Evolutionary conservation across 2,329 filamentous ascomycete genomes (phyloP), one percentile per base, ranked within the genome.

Genomic region (Botrytis hyacinthi): DNA sequence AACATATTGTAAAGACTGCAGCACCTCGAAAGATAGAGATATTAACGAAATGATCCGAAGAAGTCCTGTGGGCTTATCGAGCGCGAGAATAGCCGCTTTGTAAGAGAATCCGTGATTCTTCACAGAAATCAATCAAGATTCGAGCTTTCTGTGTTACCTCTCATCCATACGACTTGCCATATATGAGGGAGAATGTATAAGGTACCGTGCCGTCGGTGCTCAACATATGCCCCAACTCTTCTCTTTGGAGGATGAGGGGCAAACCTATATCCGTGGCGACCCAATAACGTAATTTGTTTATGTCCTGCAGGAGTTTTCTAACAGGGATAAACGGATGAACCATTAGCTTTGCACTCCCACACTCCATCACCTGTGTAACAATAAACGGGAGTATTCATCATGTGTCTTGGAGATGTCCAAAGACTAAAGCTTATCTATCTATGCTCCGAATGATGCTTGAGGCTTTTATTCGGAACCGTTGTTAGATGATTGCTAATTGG

Each of bases 201-300:
- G 35, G 66, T 42, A 42, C 66, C 48, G 29, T 68, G n/a, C 48
- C 48, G 66, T 32, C 66, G 48, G 66, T 68, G 26, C 48, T 57
- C 16, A 54, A 42, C 26, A 57, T 42, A 68, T 51, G 65, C 40
- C n/a, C 54, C n/a, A 29, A 67, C 46, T 32, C 40, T 32, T 65
- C 40, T 46, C n/a, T 26, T 44, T 65, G 61, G 61, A 46, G n/a
- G 46, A 67, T 54, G 35, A 67, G 65, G 14, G 48, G n/a, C 35
- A 68, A 32, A 32, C 35, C 10, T 42, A 22, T 35, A 37, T 57
- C 48, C 22, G 37, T 42, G 66, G 48, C 65, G 18, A 57, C 20
- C 48, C 65, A 68, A 54, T 57, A 57, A 68, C 18, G n/a, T 42
- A 57, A 68, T 68, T 42, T 68, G n/a, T 57, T 68, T 42, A 68